Evolutionary conservation across 345 rosid genomes (phyloP).

Genomic region (Rhodamnia argentea): DNA sequence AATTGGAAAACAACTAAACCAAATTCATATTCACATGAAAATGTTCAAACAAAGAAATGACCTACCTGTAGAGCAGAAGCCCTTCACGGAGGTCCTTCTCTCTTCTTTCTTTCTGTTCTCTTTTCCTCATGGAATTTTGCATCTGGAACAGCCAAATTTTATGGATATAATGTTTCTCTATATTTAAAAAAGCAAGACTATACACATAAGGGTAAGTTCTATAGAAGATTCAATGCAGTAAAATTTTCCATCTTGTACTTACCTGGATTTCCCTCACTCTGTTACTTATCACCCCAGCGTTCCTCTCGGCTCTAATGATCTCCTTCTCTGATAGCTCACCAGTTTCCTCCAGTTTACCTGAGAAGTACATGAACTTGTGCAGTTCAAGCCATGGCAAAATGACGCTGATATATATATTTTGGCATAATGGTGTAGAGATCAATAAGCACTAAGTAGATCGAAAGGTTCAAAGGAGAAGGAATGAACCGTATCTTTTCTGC

Average conservation of each 20-base stretch:
- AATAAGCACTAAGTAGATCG: background rate
- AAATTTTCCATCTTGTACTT: constrained; percentile 8
- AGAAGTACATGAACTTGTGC: background rate
- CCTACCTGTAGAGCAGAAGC: constrained; percentile 63
- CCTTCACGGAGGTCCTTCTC: constrained; percentile 84
- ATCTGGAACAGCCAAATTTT: constrained; percentile 29
- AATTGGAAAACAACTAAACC: background rate
- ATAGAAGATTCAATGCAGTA: background rate
- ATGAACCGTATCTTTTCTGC: constrained; percentile 77
- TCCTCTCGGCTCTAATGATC: constrained; percentile 92
- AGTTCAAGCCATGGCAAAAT: background rate
- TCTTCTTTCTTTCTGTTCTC: constrained; percentile 61
- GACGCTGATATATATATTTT: background rate
- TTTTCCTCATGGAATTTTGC: constrained; percentile 69
- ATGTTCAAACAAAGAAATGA: background rate
- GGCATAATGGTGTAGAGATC: background rate
- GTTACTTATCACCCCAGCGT: constrained; percentile 73
- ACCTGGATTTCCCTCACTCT: constrained; percentile 90
- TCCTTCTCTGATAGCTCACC: constrained; percentile 89
- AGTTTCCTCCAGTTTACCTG: constrained; percentile 55
- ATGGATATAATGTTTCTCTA: background rate
- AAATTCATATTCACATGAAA: too few species aligned
- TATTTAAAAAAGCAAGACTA: background rate
- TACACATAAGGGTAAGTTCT: background rate
- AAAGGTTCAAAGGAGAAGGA: background rate